phyloP scores from a whole-genome alignment of 257 asterid genomes.

The Capsicum baccatum region DNA sequence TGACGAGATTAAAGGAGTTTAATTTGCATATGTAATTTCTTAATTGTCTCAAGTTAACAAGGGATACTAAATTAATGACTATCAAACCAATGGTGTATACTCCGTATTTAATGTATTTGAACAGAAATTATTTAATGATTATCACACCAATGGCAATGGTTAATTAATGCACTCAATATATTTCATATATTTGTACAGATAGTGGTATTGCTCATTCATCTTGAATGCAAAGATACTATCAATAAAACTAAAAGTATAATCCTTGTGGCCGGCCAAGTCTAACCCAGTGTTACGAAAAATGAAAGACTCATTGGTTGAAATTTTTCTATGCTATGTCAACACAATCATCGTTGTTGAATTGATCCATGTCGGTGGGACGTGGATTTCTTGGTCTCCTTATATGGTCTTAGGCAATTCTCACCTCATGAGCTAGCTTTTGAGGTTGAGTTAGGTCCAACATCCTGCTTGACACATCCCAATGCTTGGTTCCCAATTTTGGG shows the following conservation, averaged over 20 bases:
- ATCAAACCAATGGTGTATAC: background rate
- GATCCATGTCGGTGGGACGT: background rate
- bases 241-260: conserved; percentile 8
- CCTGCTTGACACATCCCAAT: background rate
- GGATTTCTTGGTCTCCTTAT: background rate
- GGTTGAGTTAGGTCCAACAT: background rate
- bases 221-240: background rate
- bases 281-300: background rate
- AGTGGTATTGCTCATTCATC: conserved; percentile 12
- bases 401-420: background rate
- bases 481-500: background rate
- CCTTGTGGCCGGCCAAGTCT: conserved; percentile 19
- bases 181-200: background rate
- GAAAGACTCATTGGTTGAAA: background rate
- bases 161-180: background rate
- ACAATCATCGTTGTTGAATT: conserved; percentile 8
- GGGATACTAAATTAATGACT: background rate
- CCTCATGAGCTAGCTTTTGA: conserved; percentile 1
- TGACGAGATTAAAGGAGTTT: background rate
- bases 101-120: conserved; percentile 12
- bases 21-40: background rate
- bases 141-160: conserved; percentile 12
- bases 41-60: background rate
- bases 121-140: conserved; percentile 13
- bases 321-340: background rate